phyloP scores from a whole-genome alignment of 257 asterid species.

The Lithospermum erythrorhizon region DNA sequence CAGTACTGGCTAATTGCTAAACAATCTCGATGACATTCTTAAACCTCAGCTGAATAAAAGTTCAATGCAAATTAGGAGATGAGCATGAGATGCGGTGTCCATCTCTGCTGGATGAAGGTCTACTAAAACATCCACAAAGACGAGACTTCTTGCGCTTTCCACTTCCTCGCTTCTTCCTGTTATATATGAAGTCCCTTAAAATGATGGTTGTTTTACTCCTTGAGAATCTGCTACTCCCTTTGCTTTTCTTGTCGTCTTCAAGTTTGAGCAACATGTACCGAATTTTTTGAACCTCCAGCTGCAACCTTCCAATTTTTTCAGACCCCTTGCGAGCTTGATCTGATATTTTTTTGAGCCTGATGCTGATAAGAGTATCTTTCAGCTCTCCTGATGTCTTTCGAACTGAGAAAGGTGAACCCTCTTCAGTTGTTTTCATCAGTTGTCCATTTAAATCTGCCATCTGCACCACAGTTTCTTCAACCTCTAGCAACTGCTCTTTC shows the following conservation, averaged over 20 bases:
- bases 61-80: slow-evolving; percentile 9
- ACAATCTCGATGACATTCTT: too few relatives aligned
- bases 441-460: slow-evolving; percentile 55
- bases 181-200: slow-evolving; percentile 62
- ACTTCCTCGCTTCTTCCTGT: slow-evolving; percentile 42
- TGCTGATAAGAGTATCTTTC: slow-evolving; percentile 29
- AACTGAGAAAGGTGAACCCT: slow-evolving; percentile 29
- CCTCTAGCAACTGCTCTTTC: slow-evolving; percentile 57
- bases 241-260: slow-evolving; percentile 61
- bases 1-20: slow-evolving; percentile 21
- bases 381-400: slow-evolving; percentile 34
- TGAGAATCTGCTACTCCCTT: slow-evolving; percentile 42
- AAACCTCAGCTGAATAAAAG: neutral
- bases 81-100: slow-evolving; percentile 14
- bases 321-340: slow-evolving; percentile 77
- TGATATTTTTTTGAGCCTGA: slow-evolving; percentile 34
- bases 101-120: slow-evolving; percentile 13
- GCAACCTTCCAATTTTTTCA: slow-evolving; percentile 49
- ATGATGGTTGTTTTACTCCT: slow-evolving; percentile 34
- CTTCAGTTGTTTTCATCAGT: slow-evolving; percentile 50
- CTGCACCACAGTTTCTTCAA: slow-evolving; percentile 51
- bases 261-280: slow-evolving; percentile 45
- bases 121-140: slow-evolving; percentile 52
- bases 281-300: slow-evolving; percentile 62
- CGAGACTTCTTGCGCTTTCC: slow-evolving; percentile 51